Evolutionary conservation across 768 basidiomycete species (phyloP), one percentile per base, ranked within the genome.

Genomic region (Lactarius vividus): DNA sequence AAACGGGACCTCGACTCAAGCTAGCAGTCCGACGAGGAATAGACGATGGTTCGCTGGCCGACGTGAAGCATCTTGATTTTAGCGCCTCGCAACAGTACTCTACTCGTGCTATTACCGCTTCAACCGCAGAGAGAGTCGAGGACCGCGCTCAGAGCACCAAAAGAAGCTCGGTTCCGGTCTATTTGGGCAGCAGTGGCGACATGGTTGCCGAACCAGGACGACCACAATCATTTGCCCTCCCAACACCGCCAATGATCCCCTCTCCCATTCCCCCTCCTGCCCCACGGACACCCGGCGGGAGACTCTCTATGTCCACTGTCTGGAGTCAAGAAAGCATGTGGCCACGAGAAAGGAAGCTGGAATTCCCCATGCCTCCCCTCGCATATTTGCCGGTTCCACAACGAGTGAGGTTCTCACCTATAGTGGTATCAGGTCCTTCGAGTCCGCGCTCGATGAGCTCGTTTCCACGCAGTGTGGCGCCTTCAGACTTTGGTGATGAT

Each of bases 241-340:
- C 57, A 11, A 5, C 56, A 15, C 61, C 31, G 29, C 49, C 60
- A 28, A 52, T 23, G n/a, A 33, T 28, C 11, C 35, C 8, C 28
- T 60, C 29, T 53, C 16, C 40, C 9, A 9, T 33, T 18, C 60
- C 55, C 16, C 56, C 46, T n/a, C 56, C 56, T 18, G 20, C 52
- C 28, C 57, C 52, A 15, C 56, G 13, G 31, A 53, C 33, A 3
- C 15, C 57, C 1, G 29, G 23, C 18, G 28, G 52, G 9, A 63
- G 62, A 55, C 11, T 55, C 18, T 67, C 66, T 44, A 37, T 63
- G 15, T 63, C 66, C 35, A 67, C 66, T 1, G 53, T 63, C 18
- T 67, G 66, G 61, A 67, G 61, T 56, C 66, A 63, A 44, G 66
- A 67, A 31, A 67, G 66, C 62, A 63, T 59, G 61, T 63, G 61